phyloP scores from a whole-genome alignment of 225 moss, liverwort and hornwort genomes.

The Straminergon stramineum region DNA sequence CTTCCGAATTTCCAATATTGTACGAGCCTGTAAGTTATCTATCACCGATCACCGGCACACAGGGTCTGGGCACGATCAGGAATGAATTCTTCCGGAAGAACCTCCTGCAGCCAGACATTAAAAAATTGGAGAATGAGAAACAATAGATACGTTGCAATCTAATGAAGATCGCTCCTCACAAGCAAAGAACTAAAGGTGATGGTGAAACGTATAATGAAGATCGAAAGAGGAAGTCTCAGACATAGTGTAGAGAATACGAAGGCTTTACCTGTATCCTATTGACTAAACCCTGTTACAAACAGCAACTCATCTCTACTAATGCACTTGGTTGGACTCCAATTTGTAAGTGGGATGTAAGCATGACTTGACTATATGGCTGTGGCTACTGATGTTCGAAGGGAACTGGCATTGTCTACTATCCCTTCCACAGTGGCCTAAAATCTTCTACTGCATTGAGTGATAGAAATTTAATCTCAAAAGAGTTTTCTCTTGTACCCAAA shows the following conservation, averaged over 20 bases:
- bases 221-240: neutral
- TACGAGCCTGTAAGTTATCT: neutral
- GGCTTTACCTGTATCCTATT: neutral
- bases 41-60: neutral
- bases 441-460: neutral
- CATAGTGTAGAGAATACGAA: neutral
- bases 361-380: neutral
- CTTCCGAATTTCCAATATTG: neutral
- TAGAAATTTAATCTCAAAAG: neutral
- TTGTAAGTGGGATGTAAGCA: neutral
- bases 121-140: neutral
- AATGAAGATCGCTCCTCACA: neutral
- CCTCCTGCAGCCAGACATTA: neutral
- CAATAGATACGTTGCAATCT: too few relatives aligned
- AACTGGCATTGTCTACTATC: neutral
- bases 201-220: neutral
- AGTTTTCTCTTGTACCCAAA: neutral
- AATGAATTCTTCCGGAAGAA: slow-evolving; percentile 23
- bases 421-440: neutral
- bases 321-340: neutral
- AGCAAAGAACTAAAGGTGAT: neutral
- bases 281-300: neutral
- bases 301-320: neutral
- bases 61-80: slow-evolving; percentile 13
- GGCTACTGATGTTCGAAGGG: neutral